Conservation (phyloP, 139 green algal genomes). For the Parachlorella kessleri region DNA sequence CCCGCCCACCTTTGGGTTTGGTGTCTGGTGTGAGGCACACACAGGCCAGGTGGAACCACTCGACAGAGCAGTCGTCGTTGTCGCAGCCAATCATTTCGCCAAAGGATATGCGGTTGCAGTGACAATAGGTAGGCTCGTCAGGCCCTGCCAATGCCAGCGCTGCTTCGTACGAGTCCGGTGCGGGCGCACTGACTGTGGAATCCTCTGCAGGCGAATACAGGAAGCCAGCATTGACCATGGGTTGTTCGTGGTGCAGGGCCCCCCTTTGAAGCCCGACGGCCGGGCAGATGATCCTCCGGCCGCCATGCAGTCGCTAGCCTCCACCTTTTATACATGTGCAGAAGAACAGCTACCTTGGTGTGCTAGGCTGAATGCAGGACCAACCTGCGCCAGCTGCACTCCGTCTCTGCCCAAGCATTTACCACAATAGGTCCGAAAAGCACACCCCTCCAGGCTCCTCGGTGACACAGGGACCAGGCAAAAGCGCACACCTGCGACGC, state of each 20-base stretch:
- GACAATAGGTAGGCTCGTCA: constrained; percentile 84
- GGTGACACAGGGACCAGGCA: too few relatives aligned
- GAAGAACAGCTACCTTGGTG: too few relatives aligned
- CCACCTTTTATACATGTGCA: too few relatives aligned
- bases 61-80: constrained; percentile 82
- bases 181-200: background rate
- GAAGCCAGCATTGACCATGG: too few relatives aligned
- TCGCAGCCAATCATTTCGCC: constrained; percentile 91
- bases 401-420: background rate
- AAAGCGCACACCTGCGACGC: too few relatives aligned
- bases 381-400: background rate
- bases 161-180: constrained; percentile 34
- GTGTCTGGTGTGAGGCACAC: constrained; percentile 72
- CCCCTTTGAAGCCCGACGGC: too few relatives aligned
- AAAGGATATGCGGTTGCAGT: constrained; percentile 75
- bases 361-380: too few relatives aligned
- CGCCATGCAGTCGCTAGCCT: too few relatives aligned
- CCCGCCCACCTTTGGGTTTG: constrained; percentile 43
- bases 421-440: too few relatives aligned
- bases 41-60: constrained; percentile 94
- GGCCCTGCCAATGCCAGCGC: constrained; percentile 23
- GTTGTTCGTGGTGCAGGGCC: too few relatives aligned
- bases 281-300: too few relatives aligned
- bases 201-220: background rate
- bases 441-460: too few relatives aligned